Conservation (phyloP, 116 monocot species). For the Zostera marina region DNA sequence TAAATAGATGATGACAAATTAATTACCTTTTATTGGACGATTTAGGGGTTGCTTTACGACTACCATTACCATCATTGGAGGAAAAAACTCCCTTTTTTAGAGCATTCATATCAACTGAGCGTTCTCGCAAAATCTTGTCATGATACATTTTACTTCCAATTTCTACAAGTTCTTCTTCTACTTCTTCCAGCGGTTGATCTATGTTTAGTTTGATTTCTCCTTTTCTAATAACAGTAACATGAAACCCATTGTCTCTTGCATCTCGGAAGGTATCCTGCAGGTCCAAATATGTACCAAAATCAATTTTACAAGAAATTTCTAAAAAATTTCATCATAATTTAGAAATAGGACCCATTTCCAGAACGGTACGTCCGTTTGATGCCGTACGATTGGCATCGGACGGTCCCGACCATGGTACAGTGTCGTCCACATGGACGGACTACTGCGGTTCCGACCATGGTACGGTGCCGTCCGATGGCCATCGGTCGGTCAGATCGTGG, state of each 20-base stretch:
- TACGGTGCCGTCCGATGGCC: too few relatives aligned
- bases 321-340: too few relatives aligned
- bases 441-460: too few relatives aligned
- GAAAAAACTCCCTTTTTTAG: constrained; percentile 44
- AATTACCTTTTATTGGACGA: constrained; percentile 17
- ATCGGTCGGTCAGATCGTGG: too few relatives aligned
- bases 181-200: constrained; percentile 71
- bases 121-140: constrained; percentile 57
- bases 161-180: constrained; percentile 58
- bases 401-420: too few relatives aligned
- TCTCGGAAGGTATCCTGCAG: constrained; percentile 69
- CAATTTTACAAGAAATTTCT: neutral
- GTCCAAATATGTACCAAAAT: neutral
- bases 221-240: constrained; percentile 56
- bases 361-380: too few relatives aligned
- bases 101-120: constrained; percentile 32
- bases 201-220: constrained; percentile 58
- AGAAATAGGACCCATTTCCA: too few relatives aligned
- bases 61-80: constrained; percentile 5
- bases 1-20: neutral
- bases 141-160: constrained; percentile 75
- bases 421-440: too few relatives aligned
- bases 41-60: neutral
- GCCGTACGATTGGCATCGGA: too few relatives aligned
- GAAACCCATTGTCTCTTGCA: constrained; percentile 63